Percentiles rank a stretch among this genome's conserved stretches.
Evolutionary conservation across 495 filamentous ascomycete genomes (phyloP).

Genomic region (Aspergillus asperescens): DNA sequence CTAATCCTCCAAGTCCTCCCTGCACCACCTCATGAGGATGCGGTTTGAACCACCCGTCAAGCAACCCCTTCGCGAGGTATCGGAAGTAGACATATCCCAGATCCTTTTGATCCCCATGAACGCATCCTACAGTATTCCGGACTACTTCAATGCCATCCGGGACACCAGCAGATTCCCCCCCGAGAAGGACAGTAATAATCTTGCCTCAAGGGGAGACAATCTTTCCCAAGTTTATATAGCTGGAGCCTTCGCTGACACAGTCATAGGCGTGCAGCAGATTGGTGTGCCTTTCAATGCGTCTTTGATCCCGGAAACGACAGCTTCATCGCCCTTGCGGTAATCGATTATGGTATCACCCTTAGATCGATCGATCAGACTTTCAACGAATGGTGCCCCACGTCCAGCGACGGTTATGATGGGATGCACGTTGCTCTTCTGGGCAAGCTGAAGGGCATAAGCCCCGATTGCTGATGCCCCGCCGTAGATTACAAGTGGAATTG

Average conservation of each 20-base stretch:
- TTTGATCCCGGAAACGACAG: slow-evolving; percentile 17
- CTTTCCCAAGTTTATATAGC: slow-evolving; percentile 22
- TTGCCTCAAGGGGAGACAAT: slow-evolving; percentile 31
- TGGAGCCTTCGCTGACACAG: slow-evolving; percentile 53
- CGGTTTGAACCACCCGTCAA: slow-evolving; percentile 54
- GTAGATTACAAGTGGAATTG: slow-evolving; percentile 56
- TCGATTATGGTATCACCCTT: slow-evolving; percentile 66
- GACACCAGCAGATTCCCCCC: slow-evolving; percentile 23
- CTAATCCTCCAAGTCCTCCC: slow-evolving; percentile 54
- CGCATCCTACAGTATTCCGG: slow-evolving; percentile 19
- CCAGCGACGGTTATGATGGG: slow-evolving; percentile 64
- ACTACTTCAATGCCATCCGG: slow-evolving; percentile 17
- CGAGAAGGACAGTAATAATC: slow-evolving; percentile 52
- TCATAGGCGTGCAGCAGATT: slow-evolving; percentile 52
- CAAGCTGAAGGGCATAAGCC: slow-evolving; percentile 62
- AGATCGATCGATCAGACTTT: slow-evolving; percentile 49
- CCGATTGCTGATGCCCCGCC: slow-evolving; percentile 63
- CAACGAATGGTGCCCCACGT: slow-evolving; percentile 46
- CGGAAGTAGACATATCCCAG: slow-evolving; percentile 56
- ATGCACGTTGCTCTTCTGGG: slow-evolving; percentile 59
- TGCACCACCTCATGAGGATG: slow-evolving; percentile 59
- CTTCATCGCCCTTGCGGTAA: slow-evolving; percentile 46
- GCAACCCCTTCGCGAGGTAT: slow-evolving; percentile 48
- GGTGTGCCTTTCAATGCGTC: slow-evolving; percentile 11
- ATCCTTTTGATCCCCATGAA: slow-evolving; percentile 38